Base-by-base conservation (phyloP, 768 basidiomycete genomes). In the Hygrophorus russula region DNA sequence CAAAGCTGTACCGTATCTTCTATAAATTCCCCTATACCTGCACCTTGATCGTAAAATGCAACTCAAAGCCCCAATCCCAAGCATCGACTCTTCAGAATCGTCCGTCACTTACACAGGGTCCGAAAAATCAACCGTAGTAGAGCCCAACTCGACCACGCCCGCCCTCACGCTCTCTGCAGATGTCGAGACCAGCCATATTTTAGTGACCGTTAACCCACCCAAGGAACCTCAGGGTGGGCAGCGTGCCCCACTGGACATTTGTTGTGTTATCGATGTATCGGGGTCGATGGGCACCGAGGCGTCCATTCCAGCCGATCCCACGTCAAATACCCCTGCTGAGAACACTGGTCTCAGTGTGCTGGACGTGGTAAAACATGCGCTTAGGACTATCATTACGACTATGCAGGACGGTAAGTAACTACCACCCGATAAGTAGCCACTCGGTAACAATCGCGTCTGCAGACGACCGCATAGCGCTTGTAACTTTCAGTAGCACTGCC, bases 71-170 rank as follows among this genome's bases (percentile, higher is more conserved):
- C 24, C 24, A 3, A 38, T 46, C 3, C 62, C 63, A 0, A 67
- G 24, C 24, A 3, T 57, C 7, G 78, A 48, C 0, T 35, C 48
- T 42, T 73, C 67, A 81, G 82, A 84, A 17, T 63, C 70, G 0
- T 40, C 46, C 0, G 65, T 60, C 4, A 64, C 57, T 12, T 54
- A 44, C 17, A 49, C 47, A 0, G 56, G 49, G 24, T 70, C 56
- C 13, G 52, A 57, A 9, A 77, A 66, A 43, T 77, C 65, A 0
- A 68, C 56, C 28, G n/a, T n/a, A n/a, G n/a, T n/a, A 12, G 27
- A 30, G 19, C 9, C 28, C 18, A 11, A 15, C 15, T 10, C 20
- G 30, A 30, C 14, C 11, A 14, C 18, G 8, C 42, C 24, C 2
- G n/a, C 39, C 5, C 14, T 41, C 29, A n/a, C 45, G 3, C 39